Evolutionary conservation across 176 grass and related monocot species (phyloP), one percentile per base, ranked within the genome.

Genomic region (Hordeum vulgare): DNA sequence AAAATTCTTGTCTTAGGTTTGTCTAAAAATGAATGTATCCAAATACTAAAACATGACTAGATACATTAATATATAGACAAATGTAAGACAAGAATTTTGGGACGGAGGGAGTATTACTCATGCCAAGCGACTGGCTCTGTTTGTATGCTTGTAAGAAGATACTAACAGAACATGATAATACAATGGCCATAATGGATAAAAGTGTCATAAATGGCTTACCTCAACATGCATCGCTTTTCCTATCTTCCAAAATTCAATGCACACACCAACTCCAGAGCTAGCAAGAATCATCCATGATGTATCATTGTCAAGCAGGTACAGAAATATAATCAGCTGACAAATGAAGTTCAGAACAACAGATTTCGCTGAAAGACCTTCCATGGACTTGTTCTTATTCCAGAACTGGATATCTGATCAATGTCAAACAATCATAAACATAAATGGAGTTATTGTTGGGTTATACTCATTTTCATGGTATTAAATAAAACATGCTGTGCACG

Each of bases 171-270:
- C 7, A 20, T 53, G 7, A 58, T 54, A 45, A 67, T 37, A 31
- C 7, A 80, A 70, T 45, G 29, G 64, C 39, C 35, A 74, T 18
- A 11, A 65, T 7, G 33, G 4, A 21, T 61, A 85, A 14, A 64
- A 61, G 25, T 42, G n/a, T n/a, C n/a, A 69, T 64, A 51, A 42
- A 86, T 57, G 54, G 51, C 26, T 77, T 92, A 99, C 97, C 89
- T 90, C 97, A 41, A 99, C 72, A 71, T 99, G 97, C 97, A 99
- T 99, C 10, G 97, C 97, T 89, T 99, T 99, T 68, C 97, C 97
- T 3, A 99, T 99, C 89, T 99, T 99, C 97, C 97, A 99, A 69
- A 99, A 99, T 80, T 99, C 97, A 65, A 99, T 99, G 88, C 97
- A 99, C 44, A 92, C 86, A 54, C 97, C 97, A 86, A 99, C 76